Evolutionary conservation across 2,329 filamentous ascomycete species (phyloP).

Genomic region (Nemania sp.): DNA sequence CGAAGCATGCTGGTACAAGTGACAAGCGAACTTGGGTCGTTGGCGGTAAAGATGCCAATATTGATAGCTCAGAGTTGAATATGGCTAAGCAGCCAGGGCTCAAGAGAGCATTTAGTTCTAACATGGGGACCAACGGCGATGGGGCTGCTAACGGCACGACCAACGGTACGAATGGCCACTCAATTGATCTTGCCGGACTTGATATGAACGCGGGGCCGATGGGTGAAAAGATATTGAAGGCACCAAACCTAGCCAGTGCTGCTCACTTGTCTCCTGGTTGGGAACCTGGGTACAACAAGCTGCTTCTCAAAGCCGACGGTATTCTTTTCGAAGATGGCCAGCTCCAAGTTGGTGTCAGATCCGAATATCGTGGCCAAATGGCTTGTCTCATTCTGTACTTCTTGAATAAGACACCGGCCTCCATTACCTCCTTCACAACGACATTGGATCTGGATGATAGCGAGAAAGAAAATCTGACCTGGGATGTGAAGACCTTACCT

Average conservation of each 20-base stretch:
- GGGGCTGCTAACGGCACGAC: conserved; percentile 56
- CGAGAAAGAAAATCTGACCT: conserved; percentile 76
- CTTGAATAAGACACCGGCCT: conserved; percentile 88
- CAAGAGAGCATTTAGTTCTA: conserved; percentile 84
- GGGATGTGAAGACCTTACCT: conserved; percentile 89
- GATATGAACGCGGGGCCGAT: conserved; percentile 76
- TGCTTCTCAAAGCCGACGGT: conserved; percentile 84
- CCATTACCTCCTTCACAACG: conserved; percentile 92
- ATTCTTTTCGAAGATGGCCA: conserved; percentile 95
- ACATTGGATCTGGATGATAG: conserved; percentile 83
- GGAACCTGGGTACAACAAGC: conserved; percentile 87
- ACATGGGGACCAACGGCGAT: conserved; percentile 63
- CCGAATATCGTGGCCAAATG: conserved; percentile 95
- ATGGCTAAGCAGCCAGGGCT: conserved; percentile 84
- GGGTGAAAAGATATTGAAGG: conserved; percentile 69
- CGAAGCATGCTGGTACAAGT: conserved; percentile 91
- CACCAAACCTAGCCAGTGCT: conserved; percentile 89
- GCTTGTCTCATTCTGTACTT: conserved; percentile 97
- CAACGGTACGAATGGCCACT: conserved; percentile 64
- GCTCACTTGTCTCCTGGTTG: conserved; percentile 94
- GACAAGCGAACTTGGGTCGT: conserved; percentile 98
- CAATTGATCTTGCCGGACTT: conserved; percentile 81
- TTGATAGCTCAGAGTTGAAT: conserved; percentile 81
- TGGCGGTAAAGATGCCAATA: conserved; percentile 94
- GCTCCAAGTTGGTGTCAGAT: conserved; percentile 90